Percentiles rank a stretch among this genome's conserved stretches.
Conservation (phyloP, 768 basidiomycete species). For the Neoboletus brunneissimus region DNA sequence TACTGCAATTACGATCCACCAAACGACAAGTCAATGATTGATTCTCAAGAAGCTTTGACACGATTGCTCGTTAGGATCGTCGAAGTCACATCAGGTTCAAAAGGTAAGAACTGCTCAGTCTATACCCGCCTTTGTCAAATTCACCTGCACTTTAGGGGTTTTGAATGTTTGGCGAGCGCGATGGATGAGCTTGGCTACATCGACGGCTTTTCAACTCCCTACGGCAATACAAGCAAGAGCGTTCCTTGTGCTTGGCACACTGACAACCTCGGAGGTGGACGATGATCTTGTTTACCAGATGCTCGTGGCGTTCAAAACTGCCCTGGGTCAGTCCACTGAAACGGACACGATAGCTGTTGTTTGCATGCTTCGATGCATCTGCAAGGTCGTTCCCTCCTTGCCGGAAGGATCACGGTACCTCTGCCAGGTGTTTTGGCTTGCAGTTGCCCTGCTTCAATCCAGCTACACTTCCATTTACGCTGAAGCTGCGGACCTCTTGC, state of each 20-base stretch:
- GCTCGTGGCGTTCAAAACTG: slow-evolving; percentile 78
- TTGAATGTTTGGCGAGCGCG: slow-evolving; percentile 89
- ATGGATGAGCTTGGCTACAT: slow-evolving; percentile 88
- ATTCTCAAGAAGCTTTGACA: slow-evolving; percentile 64
- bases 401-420: slow-evolving; percentile 69
- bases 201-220: slow-evolving; percentile 87
- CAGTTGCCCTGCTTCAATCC: slow-evolving; percentile 77
- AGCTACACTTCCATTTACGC: slow-evolving; percentile 67
- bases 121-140: not conserved
- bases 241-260: slow-evolving; percentile 77
- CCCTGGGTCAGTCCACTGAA: slow-evolving; percentile 64
- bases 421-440: slow-evolving; percentile 80
- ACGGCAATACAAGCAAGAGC: slow-evolving; percentile 86
- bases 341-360: slow-evolving; percentile 69
- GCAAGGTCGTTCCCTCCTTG: slow-evolving; percentile 71
- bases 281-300: slow-evolving; percentile 94
- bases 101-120: slow-evolving; percentile 46
- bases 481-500: slow-evolving; percentile 67
- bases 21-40: slow-evolving; percentile 54
- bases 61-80: slow-evolving; percentile 61
- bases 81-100: slow-evolving; percentile 61
- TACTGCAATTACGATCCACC: slow-evolving; percentile 55
- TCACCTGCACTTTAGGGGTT: slow-evolving; percentile 46
- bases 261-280: slow-evolving; percentile 83
- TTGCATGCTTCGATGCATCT: slow-evolving; percentile 87